A percentile compares a stretch with the other conserved stretches of the same genome.
phyloP scores from a whole-genome alignment of 306 rosid genomes.

The Prunus mongolica region DNA sequence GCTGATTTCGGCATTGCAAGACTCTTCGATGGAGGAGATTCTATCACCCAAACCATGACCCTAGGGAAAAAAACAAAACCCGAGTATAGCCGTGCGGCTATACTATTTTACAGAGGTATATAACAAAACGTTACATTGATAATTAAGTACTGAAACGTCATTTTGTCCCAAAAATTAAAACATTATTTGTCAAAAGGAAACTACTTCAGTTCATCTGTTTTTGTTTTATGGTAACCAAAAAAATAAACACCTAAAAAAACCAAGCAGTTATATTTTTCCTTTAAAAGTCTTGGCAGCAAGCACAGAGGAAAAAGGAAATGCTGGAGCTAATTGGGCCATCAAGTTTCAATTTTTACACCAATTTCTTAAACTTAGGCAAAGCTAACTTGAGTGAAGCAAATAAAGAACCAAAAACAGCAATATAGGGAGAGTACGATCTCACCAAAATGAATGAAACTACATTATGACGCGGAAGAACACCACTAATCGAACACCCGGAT shows the following conservation, averaged over 20 bases:
- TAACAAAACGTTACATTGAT: neutral
- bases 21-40: too few relatives aligned
- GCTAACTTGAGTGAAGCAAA: neutral
- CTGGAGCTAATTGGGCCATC: neutral
- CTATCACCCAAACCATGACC: too few relatives aligned
- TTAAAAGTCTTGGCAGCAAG: neutral
- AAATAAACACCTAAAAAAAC: neutral
- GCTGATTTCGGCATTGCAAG: too few relatives aligned
- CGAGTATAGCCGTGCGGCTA: too few relatives aligned
- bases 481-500: conserved; percentile 53
- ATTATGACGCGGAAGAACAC: conserved; percentile 87
- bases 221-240: neutral
- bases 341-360: neutral
- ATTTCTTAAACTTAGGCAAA: neutral
- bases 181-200: neutral
- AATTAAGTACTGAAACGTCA: neutral
- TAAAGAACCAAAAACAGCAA: neutral
- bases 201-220: neutral
- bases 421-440: conserved; percentile 26
- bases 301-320: neutral
- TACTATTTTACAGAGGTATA: too few relatives aligned
- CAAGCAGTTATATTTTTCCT: neutral
- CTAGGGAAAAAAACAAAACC: too few relatives aligned
- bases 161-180: neutral
- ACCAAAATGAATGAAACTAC: conserved; percentile 63